These are phyloP conservation scores for Colletotrichum sp. DNA, from an alignment of 2,329 filamentous ascomycete genomes.

Conservation along the genomic window DNA sequence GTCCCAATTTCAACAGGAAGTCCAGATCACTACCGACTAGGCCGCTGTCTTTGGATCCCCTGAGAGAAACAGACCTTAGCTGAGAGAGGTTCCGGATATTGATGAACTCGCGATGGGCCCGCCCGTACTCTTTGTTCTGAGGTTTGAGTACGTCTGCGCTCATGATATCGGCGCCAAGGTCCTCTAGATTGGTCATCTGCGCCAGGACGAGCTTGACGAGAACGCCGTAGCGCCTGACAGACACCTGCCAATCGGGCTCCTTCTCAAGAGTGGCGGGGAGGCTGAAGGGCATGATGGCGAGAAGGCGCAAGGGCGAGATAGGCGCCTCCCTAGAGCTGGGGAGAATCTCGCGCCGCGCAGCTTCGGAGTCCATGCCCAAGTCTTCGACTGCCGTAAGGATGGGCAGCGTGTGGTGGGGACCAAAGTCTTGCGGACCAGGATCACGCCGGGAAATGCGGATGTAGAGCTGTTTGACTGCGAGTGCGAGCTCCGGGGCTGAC, in stretches of 20 bases:
- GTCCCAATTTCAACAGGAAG: not conserved
- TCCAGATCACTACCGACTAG: not conserved
- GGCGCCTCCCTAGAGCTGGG: not conserved
- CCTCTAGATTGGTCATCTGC: not conserved
- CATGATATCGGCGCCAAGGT: not conserved
- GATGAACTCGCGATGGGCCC: not conserved
- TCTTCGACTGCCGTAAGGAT: not conserved
- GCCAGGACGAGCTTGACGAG: not conserved
- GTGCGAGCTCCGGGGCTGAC: not conserved
- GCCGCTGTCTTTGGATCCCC: accelerated
- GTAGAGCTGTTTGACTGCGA: not conserved
- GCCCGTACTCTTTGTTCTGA: not conserved
- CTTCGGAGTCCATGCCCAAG: not conserved
- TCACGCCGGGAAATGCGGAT: accelerated
- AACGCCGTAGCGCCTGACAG: not conserved
- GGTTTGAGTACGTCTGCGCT: accelerated
- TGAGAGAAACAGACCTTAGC: not conserved
- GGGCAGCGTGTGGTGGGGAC: not conserved
- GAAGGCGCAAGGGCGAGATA: too few species aligned
- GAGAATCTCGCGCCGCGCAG: not conserved
- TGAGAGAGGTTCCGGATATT: not conserved
- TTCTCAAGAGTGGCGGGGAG: too few species aligned
- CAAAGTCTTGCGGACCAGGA: not conserved
- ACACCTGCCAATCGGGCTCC: not conserved
- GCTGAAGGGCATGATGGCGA: too few species aligned